Evolutionary conservation across 1,139 yeast genomes (phyloP).

Genomic region (Blastobotrys elegans): DNA sequence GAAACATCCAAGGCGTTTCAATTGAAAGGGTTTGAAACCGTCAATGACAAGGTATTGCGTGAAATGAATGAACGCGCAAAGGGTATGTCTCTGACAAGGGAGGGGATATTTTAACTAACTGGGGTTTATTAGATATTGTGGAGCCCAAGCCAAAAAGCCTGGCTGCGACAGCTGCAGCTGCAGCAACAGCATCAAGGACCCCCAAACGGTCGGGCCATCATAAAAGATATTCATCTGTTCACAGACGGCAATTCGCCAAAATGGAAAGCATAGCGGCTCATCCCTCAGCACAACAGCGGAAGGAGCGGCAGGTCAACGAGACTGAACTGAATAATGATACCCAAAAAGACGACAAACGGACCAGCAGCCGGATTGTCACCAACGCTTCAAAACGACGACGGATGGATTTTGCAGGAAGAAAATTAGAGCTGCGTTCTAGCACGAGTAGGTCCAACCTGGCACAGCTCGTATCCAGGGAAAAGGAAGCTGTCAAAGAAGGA

Average conservation of each 20-base stretch:
- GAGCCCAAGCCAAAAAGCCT: conserved; percentile 5
- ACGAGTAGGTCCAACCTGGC: conserved; percentile 9
- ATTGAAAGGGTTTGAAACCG: conserved; percentile 31
- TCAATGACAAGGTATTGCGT: conserved; percentile 32
- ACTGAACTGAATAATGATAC: conserved; percentile 9
- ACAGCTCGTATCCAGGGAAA: conserved; percentile 2
- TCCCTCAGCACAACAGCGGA: conserved; percentile 17
- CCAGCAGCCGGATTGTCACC: conserved; percentile 9
- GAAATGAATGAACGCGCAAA: conserved; percentile 36
- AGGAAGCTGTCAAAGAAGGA: neutral
- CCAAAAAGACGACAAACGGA: conserved; percentile 13
- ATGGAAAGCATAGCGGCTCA: conserved; percentile 30
- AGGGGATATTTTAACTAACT: no score
- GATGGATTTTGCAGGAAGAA: conserved; percentile 15
- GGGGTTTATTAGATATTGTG: neutral
- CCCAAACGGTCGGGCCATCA: conserved; percentile 17
- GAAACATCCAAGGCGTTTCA: conserved; percentile 27
- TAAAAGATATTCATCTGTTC: conserved; percentile 28
- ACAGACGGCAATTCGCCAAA: conserved; percentile 28
- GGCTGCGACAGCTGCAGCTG: conserved; percentile 19
- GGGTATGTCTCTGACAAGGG: conserved; percentile 7
- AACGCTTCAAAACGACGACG: conserved; percentile 18
- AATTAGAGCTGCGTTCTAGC: conserved; percentile 15
- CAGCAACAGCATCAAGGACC: conserved; percentile 15
- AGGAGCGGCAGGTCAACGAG: conserved; percentile 5